Evolutionary conservation across 139 green algal species (phyloP), one percentile per base, ranked within the genome.

Genomic region (Chlorella ohadii): DNA sequence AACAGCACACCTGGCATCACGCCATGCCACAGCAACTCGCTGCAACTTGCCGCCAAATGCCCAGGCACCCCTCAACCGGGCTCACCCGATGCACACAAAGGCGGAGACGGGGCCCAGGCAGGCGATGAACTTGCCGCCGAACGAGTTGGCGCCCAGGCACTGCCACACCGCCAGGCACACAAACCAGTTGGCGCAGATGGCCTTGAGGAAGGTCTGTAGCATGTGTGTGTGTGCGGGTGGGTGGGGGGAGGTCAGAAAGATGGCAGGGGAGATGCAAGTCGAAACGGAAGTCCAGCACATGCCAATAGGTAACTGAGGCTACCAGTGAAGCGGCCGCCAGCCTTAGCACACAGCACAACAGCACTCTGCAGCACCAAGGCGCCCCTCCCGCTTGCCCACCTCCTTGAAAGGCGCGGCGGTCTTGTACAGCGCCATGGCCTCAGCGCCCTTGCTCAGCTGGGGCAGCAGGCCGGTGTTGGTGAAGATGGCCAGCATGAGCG

Each of bases 101-200:
- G 91, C 89, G 55, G 90, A 92, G 76, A 98, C 94, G 66, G 93
- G 91, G 20, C 92, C 80, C 82, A 92, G 92, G 72, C 95, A 88
- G 66, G 88, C 94, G 19, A 98, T 84, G 68, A 94, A 85, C 92
- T 98, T 98, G 86, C 94, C 95, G 47, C 91, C 84, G 57, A 97
- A 84, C 31, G 80, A 92, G 68, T 88, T 88, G 65, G 94, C 86
- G 20, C 91, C 85, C 41, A 87, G 85, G 16, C 92, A 92, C 72
- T 94, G 90, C 93, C 93, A 98, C 27, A 98, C 92, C 2, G 94
- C 96, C 59, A 96, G 80, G 87, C 93, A 97, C 31, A 99, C 96
- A 67, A 98, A 91, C 94, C 94, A 98, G 92, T 98, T 98, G 90
- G 89, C 92, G 72, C 96, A 57, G 66, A 98, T 92, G 81, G 87